phyloP scores from a whole-genome alignment of 257 asterid species.

The Solanum stenotomum region DNA sequence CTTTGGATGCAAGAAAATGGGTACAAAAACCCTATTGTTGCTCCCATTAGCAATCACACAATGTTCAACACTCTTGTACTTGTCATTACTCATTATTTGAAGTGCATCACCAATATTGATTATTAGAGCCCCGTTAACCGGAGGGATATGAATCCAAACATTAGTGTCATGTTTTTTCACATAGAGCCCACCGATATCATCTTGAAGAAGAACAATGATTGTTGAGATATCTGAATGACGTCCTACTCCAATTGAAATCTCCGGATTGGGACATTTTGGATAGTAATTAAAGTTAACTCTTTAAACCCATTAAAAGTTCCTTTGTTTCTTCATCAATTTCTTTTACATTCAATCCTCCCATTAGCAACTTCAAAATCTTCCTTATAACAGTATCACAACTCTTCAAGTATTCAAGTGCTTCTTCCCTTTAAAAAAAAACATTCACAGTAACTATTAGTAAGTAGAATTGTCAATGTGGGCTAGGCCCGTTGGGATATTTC shows the following conservation, averaged over 20 bases:
- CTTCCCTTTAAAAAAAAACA: no score
- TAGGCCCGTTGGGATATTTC: no score
- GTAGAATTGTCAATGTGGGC: no score
- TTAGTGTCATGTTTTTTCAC: slow-evolving; percentile 5
- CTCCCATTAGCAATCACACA: slow-evolving; percentile 19
- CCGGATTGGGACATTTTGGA: slow-evolving; percentile 11
- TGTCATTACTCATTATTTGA: slow-evolving; percentile 15
- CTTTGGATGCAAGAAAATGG: background rate
- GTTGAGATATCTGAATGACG: slow-evolving; percentile 23
- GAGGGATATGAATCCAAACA: slow-evolving; percentile 21
- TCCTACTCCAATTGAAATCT: slow-evolving; percentile 13
- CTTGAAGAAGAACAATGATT: slow-evolving; percentile 18
- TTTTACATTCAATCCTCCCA: no score
- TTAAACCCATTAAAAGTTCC: no score
- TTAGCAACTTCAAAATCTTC: no score
- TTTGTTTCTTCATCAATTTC: no score
- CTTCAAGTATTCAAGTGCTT: no score
- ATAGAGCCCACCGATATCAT: slow-evolving; percentile 14
- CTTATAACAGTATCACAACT: no score
- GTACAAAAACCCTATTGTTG: slow-evolving; percentile 9
- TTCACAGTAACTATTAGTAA: no score
- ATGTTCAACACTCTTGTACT: slow-evolving; percentile 23
- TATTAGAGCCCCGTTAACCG: slow-evolving; percentile 12
- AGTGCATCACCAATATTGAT: slow-evolving; percentile 24
- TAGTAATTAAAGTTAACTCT: no score